Evolutionary conservation across 179 eudicot species (phyloP).

Genomic region (Silene noctiflora): DNA sequence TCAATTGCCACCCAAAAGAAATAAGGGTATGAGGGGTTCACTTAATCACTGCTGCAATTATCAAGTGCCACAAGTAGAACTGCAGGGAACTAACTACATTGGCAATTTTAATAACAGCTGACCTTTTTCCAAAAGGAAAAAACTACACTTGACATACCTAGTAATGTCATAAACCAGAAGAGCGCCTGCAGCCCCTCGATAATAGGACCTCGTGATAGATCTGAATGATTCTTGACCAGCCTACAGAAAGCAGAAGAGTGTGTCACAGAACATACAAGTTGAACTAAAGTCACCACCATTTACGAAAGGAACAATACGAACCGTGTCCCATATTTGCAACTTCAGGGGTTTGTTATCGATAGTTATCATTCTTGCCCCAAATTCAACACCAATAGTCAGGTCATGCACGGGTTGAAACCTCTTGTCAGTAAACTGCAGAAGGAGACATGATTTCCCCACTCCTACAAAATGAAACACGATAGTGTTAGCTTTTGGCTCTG

Average conservation of each 20-base stretch:
- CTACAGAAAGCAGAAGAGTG: conserved; percentile 25
- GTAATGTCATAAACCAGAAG: conserved; percentile 82
- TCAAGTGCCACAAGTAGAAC: not conserved
- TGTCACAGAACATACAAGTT: not conserved
- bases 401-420: conserved; percentile 86
- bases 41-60: not conserved
- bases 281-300: not conserved
- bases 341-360: conserved; percentile 61
- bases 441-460: conserved; percentile 72
- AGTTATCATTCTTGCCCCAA: conserved; percentile 76
- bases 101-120: not conserved
- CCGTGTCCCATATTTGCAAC: conserved; percentile 88
- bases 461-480: conserved; percentile 30
- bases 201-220: conserved; percentile 77
- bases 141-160: conserved; percentile 34
- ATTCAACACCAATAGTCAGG: conserved; percentile 78
- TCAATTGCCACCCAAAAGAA: too few species aligned
- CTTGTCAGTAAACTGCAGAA: conserved; percentile 82
- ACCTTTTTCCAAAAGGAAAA: not conserved
- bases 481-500: not conserved
- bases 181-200: conserved; percentile 84
- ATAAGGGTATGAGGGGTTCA: not conserved
- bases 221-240: conserved; percentile 81
- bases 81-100: not conserved
- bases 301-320: conserved; percentile 15